These are phyloP conservation scores for Wilcoxina mikolae DNA, from an alignment of 495 filamentous ascomycete species.

Conservation along the genomic window DNA sequence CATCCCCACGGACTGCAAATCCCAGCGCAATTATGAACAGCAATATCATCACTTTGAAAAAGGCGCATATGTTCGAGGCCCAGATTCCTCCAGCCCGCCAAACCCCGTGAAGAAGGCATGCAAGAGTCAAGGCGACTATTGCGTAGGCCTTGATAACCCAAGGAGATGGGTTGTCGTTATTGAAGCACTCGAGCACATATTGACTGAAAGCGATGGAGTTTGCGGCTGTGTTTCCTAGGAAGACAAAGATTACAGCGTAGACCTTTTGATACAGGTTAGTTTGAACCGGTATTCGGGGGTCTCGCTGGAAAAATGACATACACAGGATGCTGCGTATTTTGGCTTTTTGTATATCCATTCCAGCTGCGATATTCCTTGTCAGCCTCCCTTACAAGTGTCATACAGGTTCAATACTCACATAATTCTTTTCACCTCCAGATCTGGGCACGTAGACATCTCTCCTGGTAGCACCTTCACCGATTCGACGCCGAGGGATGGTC, in stretches of 20 bases:
- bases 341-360: slow-evolving; percentile 33
- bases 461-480: slow-evolving; percentile 15
- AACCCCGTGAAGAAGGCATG: slow-evolving; percentile 36
- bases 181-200: slow-evolving; percentile 28
- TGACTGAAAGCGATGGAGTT: slow-evolving; percentile 36
- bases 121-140: slow-evolving; percentile 30
- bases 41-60: slow-evolving; percentile 36
- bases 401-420: no score
- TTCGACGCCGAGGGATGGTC: slow-evolving; percentile 31
- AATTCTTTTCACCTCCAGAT: slow-evolving; percentile 41
- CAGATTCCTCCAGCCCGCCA: slow-evolving; percentile 37
- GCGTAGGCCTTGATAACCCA: slow-evolving; percentile 33
- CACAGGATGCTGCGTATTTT: slow-evolving; percentile 31
- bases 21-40: slow-evolving; percentile 32
- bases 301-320: slow-evolving; percentile 22
- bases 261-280: slow-evolving; percentile 44
- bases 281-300: no score
- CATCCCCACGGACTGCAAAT: slow-evolving; percentile 24
- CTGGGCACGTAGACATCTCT: slow-evolving; percentile 30
- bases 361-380: no score
- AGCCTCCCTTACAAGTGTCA: no score
- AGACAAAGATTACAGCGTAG: slow-evolving; percentile 36
- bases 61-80: slow-evolving; percentile 38
- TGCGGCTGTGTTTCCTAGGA: slow-evolving; percentile 37
- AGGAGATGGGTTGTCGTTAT: slow-evolving; percentile 12